A percentile compares a stretch with the other conserved stretches of the same genome.
These are phyloP conservation scores for Pistacia vera DNA, from an alignment of 345 rosid genomes.

Conservation along the genomic window DNA sequence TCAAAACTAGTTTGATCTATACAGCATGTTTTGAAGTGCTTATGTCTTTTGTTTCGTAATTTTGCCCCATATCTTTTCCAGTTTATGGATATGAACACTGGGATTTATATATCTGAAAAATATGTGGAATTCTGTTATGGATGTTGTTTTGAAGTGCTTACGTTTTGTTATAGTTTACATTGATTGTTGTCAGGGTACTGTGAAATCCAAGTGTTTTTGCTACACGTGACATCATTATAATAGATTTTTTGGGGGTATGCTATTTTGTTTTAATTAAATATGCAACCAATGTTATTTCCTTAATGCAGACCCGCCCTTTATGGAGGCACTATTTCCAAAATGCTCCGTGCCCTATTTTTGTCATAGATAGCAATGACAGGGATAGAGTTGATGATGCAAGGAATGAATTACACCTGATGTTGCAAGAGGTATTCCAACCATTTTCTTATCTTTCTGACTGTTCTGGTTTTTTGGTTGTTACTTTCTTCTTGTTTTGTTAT, in stretches of 20 bases:
- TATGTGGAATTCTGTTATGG: neutral
- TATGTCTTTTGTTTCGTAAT: neutral
- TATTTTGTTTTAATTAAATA: neutral
- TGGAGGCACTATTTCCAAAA: conserved; percentile 87
- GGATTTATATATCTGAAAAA: neutral
- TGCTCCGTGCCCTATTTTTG: conserved; percentile 73
- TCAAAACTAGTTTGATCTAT: neutral
- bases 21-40: neutral
- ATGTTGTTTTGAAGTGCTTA: too few relatives aligned
- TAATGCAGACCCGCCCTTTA: conserved; percentile 64
- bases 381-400: conserved; percentile 77
- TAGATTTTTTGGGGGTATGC: neutral
- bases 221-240: neutral
- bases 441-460: neutral
- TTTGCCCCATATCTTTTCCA: neutral
- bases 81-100: neutral
- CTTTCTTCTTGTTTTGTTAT: neutral
- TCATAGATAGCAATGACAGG: conserved; percentile 79
- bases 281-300: neutral
- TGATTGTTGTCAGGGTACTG: too few relatives aligned
- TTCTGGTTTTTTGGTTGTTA: neutral
- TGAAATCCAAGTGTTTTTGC: neutral
- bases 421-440: conserved; percentile 52
- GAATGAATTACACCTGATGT: conserved; percentile 74
- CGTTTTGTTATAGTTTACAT: too few relatives aligned